phyloP scores from a whole-genome alignment of 2,329 filamentous ascomycete species.

The Beauveria australis region DNA sequence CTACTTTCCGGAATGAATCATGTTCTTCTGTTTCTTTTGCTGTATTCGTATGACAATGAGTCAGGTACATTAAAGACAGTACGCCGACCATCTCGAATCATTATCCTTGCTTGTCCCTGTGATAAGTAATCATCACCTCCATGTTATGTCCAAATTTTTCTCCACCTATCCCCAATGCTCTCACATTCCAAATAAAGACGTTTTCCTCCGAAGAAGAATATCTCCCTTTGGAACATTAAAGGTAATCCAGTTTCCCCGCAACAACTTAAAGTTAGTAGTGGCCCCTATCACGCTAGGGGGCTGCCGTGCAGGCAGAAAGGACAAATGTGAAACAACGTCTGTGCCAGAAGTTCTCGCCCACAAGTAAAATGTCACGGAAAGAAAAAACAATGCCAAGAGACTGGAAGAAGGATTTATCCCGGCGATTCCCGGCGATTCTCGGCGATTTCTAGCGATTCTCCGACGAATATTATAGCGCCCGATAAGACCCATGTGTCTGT shows the following conservation, averaged over 20 bases:
- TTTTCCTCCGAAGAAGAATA: too few relatives aligned
- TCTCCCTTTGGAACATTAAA: too few relatives aligned
- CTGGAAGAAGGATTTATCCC: not conserved
- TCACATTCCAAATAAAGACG: too few relatives aligned
- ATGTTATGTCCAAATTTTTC: not conserved
- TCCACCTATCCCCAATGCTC: too few relatives aligned
- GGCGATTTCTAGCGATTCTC: not conserved
- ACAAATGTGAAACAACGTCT: not conserved
- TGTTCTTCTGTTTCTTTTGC: not conserved
- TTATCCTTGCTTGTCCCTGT: not conserved
- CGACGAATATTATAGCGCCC: not conserved
- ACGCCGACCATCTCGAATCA: not conserved
- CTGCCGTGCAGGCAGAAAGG: not conserved
- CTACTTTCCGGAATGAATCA: too few relatives aligned
- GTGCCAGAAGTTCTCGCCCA: not conserved
- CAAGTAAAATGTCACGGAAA: not conserved
- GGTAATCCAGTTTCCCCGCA: too few relatives aligned
- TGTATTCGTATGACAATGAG: not conserved
- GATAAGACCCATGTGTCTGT: not conserved
- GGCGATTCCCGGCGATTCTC: not conserved
- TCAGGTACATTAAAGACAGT: not conserved
- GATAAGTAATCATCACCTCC: not conserved
- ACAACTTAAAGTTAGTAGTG: too few relatives aligned
- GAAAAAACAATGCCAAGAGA: not conserved
- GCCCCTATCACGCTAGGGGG: not conserved